Conservation (phyloP, 345 rosid species). For the Punica granatum region DNA sequence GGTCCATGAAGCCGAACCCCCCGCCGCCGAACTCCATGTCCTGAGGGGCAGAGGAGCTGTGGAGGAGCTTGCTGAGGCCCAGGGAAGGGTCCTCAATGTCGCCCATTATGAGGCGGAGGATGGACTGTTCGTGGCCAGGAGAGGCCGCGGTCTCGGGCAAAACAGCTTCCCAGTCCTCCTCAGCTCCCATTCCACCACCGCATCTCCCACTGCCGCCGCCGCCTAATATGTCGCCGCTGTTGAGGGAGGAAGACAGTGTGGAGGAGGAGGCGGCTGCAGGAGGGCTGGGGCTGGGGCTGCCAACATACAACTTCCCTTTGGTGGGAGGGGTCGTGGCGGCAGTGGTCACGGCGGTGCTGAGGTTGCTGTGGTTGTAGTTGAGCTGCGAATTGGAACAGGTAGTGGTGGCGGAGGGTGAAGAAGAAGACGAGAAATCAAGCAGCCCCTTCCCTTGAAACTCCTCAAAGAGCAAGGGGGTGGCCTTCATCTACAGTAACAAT, state of each 20-base stretch:
- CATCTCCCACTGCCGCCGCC: conserved; percentile 5
- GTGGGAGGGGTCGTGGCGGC: conserved; percentile 10
- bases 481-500: conserved; percentile 39
- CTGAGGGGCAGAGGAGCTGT: conserved; percentile 1
- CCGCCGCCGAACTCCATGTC: conserved; percentile 12
- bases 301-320: conserved; percentile 25
- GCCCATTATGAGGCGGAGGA: conserved; percentile 10
- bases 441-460: conserved; percentile 63
- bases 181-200: conserved; percentile 15
- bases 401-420: conserved; percentile 27
- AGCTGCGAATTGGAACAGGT: neutral
- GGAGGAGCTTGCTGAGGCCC: conserved; percentile 20
- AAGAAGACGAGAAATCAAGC: conserved; percentile 35
- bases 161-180: conserved; percentile 17
- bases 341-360: conserved; percentile 22
- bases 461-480: conserved; percentile 76
- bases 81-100: conserved; percentile 12
- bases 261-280: conserved; percentile 41
- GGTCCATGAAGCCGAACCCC: conserved; percentile 2
- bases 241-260: conserved; percentile 55
- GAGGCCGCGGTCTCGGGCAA: conserved; percentile 13
- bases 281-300: conserved; percentile 45
- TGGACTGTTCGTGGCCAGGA: conserved; percentile 11
- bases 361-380: conserved; percentile 3
- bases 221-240: conserved; percentile 19